Conservation (phyloP, 805 yeast genomes). For the Grigorovia yakushimaensis region DNA sequence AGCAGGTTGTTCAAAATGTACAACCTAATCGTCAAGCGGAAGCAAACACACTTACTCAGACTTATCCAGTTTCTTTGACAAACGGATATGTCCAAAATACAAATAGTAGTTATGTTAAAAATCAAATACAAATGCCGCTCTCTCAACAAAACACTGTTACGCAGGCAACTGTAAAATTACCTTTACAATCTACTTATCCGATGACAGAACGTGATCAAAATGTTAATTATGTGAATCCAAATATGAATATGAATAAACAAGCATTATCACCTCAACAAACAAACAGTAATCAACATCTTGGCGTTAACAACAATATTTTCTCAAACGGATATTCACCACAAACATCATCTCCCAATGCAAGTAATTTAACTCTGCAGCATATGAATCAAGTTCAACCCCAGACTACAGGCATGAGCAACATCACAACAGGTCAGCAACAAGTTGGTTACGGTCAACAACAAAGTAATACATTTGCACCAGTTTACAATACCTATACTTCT, state of each 20-base stretch:
- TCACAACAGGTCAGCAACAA: neutral
- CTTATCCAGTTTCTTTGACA: neutral
- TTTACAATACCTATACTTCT: neutral
- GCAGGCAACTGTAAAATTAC: neutral
- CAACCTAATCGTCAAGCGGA: neutral
- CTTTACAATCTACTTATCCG: slow-evolving; percentile 3
- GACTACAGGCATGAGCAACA: neutral
- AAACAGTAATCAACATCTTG: slow-evolving; percentile 4
- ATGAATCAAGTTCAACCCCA: neutral
- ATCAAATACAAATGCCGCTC: neutral
- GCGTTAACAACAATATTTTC: slow-evolving; percentile 10
- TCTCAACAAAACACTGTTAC: slow-evolving; percentile 2
- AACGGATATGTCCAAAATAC: neutral
- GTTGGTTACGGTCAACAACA: neutral
- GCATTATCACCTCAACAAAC: neutral
- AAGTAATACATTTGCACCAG: neutral
- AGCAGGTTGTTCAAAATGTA: neutral
- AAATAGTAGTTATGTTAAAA: neutral
- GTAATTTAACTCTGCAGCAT: slow-evolving; percentile 8
- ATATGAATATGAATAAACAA: neutral
- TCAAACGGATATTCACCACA: slow-evolving; percentile 21
- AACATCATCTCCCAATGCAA: slow-evolving; percentile 22
- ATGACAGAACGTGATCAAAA: neutral
- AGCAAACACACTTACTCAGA: neutral
- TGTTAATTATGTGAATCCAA: neutral